Conservation (phyloP, 2,329 filamentous ascomycete genomes). For the Diplodia seriata region DNA sequence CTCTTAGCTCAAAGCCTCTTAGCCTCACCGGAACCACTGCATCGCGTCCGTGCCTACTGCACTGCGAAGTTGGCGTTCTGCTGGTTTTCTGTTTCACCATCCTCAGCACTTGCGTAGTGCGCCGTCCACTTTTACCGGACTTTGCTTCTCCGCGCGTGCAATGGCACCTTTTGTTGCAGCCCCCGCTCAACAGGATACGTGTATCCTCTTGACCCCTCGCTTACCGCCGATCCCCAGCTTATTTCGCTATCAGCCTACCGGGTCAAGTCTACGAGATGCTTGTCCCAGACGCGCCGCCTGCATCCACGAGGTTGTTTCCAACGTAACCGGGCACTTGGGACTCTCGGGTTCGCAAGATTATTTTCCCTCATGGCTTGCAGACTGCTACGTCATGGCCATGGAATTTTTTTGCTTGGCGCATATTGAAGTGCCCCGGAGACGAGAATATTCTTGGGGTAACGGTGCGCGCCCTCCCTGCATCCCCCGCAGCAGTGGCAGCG, state of each 20-base stretch:
- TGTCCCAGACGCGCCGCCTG: neutral
- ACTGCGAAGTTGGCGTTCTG: neutral
- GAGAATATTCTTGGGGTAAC: no score
- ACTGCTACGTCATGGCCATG: neutral
- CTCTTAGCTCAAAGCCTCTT: constrained; percentile 10
- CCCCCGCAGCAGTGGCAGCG: neutral
- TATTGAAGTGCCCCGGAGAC: no score
- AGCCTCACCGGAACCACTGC: neutral
- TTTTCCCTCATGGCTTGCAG: neutral
- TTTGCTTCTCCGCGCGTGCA: constrained; percentile 7
- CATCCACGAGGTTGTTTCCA: constrained; percentile 10
- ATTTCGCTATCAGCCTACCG: neutral
- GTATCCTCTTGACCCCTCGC: constrained; percentile 19
- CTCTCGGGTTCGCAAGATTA: neutral
- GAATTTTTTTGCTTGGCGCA: neutral
- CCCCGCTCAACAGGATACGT: constrained; percentile 21
- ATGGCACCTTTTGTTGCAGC: neutral
- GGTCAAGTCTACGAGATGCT: neutral
- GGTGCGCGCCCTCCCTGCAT: neutral
- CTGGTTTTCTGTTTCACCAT: constrained; percentile 15
- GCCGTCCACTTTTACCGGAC: constrained; percentile 7
- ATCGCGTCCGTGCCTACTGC: neutral
- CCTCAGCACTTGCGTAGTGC: neutral
- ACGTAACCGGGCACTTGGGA: neutral
- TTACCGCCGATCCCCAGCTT: constrained; percentile 11